Conservation (phyloP, 495 filamentous ascomycete species). For the Hypomontagnella monticulosa region DNA sequence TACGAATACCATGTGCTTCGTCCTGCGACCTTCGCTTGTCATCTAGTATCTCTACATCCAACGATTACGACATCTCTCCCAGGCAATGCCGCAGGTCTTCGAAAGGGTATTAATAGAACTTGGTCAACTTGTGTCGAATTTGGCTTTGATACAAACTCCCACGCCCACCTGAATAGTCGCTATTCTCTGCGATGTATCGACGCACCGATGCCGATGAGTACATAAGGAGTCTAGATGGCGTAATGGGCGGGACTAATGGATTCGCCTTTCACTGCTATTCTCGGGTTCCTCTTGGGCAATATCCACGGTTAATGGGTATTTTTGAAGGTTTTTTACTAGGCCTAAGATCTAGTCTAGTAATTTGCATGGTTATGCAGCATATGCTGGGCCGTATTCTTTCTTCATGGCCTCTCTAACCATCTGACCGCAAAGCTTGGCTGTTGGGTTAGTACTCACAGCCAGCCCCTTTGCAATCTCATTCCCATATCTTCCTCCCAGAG, state of each 20-base stretch:
- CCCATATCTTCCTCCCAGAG: conserved; percentile 77
- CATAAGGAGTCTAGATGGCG: not conserved
- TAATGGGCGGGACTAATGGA: no score
- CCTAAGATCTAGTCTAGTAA: not conserved
- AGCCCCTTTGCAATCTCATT: conserved; percentile 79
- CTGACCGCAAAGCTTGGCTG: conserved; percentile 86
- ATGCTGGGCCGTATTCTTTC: conserved; percentile 69
- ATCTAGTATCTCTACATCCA: not conserved
- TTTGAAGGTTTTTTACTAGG: no score
- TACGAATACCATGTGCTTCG: not conserved
- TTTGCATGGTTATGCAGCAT: conserved; percentile 38
- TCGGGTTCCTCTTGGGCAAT: no score
- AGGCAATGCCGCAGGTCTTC: no score
- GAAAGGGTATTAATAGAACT: no score
- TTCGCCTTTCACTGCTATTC: no score
- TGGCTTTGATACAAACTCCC: no score
- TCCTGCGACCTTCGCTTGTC: not conserved
- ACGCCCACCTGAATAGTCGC: no score
- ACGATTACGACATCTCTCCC: no score
- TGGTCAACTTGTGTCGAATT: no score
- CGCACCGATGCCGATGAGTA: not conserved
- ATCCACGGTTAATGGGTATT: no score
- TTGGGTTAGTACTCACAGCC: conserved; percentile 84
- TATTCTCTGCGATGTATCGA: no score
- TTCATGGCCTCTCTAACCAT: conserved; percentile 88